phyloP scores from a whole-genome alignment of 2,329 filamentous ascomycete genomes.

The Ophiostoma montium region DNA sequence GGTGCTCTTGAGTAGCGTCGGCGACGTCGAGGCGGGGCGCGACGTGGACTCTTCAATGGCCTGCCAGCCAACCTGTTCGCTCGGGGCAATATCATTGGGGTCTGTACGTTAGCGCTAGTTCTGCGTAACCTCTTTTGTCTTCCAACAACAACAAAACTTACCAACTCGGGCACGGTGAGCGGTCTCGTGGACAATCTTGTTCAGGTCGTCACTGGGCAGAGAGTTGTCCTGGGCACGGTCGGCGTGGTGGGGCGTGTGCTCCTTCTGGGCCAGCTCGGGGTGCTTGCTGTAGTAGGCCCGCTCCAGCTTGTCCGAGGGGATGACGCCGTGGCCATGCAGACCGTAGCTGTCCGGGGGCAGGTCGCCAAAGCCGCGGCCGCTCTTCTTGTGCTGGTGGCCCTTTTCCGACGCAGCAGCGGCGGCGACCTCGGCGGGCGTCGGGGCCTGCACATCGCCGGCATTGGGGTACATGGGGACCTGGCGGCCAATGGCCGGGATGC shows the following conservation, averaged over 20 bases:
- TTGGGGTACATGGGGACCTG: slow-evolving; percentile 89
- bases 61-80: slow-evolving; percentile 80
- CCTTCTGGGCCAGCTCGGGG: slow-evolving; percentile 66
- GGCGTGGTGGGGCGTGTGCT: slow-evolving; percentile 43
- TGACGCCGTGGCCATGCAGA: slow-evolving; percentile 72
- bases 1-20: slow-evolving; percentile 1
- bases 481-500: slow-evolving; percentile 83
- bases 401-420: slow-evolving; percentile 22
- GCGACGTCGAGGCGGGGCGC: slow-evolving; percentile 25
- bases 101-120: slow-evolving; percentile 37
- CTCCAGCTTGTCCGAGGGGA: slow-evolving; percentile 67
- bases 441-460: slow-evolving; percentile 90
- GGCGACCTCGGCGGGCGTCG: slow-evolving; percentile 50
- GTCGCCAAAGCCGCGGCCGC: slow-evolving; percentile 53
- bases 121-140: no score
- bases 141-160: slow-evolving; percentile 21
- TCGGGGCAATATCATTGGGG: slow-evolving; percentile 57
- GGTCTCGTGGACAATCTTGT: slow-evolving; percentile 72
- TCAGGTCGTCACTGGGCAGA: slow-evolving; percentile 78
- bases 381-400: slow-evolving; percentile 59
- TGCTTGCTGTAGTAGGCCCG: slow-evolving; percentile 89
- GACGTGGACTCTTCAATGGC: slow-evolving; percentile 74
- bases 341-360: slow-evolving; percentile 82
- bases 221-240: slow-evolving; percentile 58
- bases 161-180: slow-evolving; percentile 37